phyloP scores from a whole-genome alignment of 257 asterid species.

The Buddleja alternifolia region DNA sequence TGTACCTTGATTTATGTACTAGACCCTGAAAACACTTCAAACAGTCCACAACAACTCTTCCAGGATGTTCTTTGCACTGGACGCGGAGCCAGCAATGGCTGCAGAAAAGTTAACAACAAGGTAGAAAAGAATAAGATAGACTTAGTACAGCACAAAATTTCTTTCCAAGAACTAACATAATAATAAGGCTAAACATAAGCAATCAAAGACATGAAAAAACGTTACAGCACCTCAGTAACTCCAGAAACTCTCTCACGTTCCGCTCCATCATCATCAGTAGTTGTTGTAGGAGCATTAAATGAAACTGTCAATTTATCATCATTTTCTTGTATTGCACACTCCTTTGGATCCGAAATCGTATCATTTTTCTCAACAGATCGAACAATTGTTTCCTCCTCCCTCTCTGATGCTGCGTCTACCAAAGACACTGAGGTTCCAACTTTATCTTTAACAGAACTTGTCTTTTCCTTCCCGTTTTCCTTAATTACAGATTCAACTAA shows the following conservation, averaged over 20 bases:
- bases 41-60: slow-evolving; percentile 76
- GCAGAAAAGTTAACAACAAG: slow-evolving; percentile 28
- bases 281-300: slow-evolving; percentile 23
- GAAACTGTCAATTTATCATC: slow-evolving; percentile 27
- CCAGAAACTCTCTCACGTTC: slow-evolving; percentile 37
- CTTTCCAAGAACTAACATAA: not conserved
- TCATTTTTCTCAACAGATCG: slow-evolving; percentile 26
- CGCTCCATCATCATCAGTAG: slow-evolving; percentile 30
- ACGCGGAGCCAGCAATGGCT: slow-evolving; percentile 48
- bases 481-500: slow-evolving; percentile 25
- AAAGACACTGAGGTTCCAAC: slow-evolving; percentile 17
- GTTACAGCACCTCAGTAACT: slow-evolving; percentile 51
- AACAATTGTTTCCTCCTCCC: slow-evolving; percentile 26
- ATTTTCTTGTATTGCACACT: slow-evolving; percentile 19
- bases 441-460: slow-evolving; percentile 23
- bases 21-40: slow-evolving; percentile 55
- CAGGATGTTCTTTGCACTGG: slow-evolving; percentile 58
- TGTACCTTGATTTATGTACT: slow-evolving; percentile 43
- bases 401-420: slow-evolving; percentile 21
- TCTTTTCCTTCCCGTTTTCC: slow-evolving; percentile 33
- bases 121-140: not conserved
- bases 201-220: slow-evolving; percentile 13
- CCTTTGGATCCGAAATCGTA: slow-evolving; percentile 26
- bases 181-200: not conserved
- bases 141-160: slow-evolving; percentile 1